phyloP scores from a whole-genome alignment of 106 monocot species.

The Dendrobium chrysotoxum region DNA sequence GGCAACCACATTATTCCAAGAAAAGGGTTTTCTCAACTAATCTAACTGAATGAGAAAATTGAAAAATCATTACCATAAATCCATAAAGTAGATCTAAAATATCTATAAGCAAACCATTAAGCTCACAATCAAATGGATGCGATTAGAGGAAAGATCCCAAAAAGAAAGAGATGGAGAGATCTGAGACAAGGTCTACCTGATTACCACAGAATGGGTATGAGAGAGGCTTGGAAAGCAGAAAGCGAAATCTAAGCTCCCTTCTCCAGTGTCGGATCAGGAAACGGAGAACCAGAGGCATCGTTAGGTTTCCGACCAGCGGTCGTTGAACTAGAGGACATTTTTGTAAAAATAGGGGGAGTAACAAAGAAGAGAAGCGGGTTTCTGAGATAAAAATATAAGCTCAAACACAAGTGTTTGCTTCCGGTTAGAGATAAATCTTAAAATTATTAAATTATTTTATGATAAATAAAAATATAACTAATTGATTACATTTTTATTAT shows the following conservation, averaged over 20 bases:
- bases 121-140: neutral
- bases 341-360: too few relatives aligned
- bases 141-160: neutral
- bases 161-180: neutral
- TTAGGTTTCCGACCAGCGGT: neutral
- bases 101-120: neutral
- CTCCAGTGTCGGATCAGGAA: neutral
- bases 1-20: neutral
- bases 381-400: too few relatives aligned
- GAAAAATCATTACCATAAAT: neutral
- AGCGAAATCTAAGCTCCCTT: neutral
- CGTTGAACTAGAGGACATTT: too few relatives aligned
- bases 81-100: neutral
- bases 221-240: neutral
- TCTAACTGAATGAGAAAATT: neutral
- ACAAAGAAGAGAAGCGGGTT: too few relatives aligned
- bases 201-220: neutral
- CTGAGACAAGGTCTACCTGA: slow-evolving; percentile 1
- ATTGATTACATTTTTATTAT: too few relatives aligned
- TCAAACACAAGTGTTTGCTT: too few relatives aligned
- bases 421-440: too few relatives aligned
- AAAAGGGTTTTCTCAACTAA: neutral
- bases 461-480: too few relatives aligned
- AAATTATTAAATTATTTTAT: too few relatives aligned
- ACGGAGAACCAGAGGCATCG: neutral